Conservation (phyloP, 208 protist genomes). For the Crithidia bombi region DNA sequence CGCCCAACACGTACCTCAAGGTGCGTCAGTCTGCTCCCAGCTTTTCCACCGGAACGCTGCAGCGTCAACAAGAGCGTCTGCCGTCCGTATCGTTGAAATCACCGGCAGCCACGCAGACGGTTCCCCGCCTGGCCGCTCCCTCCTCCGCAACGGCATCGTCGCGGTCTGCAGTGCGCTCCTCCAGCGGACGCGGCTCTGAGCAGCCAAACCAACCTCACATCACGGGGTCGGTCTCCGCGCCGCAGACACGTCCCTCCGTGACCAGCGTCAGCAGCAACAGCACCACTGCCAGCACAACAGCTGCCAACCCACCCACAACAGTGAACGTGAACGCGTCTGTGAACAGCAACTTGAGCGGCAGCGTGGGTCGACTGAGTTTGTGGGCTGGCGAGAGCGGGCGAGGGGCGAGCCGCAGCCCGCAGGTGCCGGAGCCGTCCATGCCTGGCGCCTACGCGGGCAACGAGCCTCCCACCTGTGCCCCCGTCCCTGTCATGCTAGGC, state of each 20-base stretch:
- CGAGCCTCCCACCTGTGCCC: slow-evolving; percentile 28
- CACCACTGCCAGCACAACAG: not conserved
- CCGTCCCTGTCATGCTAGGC: slow-evolving; percentile 13
- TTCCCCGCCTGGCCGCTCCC: slow-evolving; percentile 6
- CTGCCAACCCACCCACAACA: not conserved
- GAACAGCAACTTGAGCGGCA: slow-evolving; percentile 18
- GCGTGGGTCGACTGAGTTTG: slow-evolving; percentile 18
- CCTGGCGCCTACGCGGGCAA: not conserved
- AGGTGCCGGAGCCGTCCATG: slow-evolving; percentile 29
- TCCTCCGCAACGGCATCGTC: not conserved
- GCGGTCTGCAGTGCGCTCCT: slow-evolving; percentile 6
- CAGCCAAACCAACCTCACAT: not conserved
- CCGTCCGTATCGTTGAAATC: not conserved
- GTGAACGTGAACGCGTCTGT: slow-evolving; percentile 5
- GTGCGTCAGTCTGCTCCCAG: not conserved
- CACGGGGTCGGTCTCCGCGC: not conserved
- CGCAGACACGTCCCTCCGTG: not conserved
- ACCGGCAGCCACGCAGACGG: not conserved
- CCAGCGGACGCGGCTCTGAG: not conserved
- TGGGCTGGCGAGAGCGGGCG: slow-evolving; percentile 22
- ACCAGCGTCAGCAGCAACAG: not conserved
- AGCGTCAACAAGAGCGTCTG: not conserved
- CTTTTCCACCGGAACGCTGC: not conserved
- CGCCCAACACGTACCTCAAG: slow-evolving; percentile 65
- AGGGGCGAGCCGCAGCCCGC: slow-evolving; percentile 23